Evolutionary conservation across 331 rosid genomes (phyloP).

Genomic region (Ulmus americana): DNA sequence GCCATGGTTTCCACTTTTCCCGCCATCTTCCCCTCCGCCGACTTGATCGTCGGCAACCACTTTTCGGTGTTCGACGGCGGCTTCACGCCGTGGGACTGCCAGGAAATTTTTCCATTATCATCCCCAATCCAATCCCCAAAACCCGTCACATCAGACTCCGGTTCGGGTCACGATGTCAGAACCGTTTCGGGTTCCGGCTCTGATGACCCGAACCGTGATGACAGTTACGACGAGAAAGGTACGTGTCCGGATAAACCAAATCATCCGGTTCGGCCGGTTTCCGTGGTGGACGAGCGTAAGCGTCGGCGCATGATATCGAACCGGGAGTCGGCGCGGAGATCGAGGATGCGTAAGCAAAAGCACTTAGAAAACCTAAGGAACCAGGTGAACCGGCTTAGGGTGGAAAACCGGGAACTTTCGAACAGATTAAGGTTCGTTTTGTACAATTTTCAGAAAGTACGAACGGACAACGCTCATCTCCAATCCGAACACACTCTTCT

Average conservation of each 20-base stretch:
- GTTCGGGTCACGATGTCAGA: conserved; percentile 18
- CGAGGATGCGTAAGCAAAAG: conserved; percentile 80
- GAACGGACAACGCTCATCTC: conserved; percentile 56
- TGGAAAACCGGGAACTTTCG: conserved; percentile 60
- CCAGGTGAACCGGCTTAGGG: conserved; percentile 55
- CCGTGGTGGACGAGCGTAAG: conserved; percentile 50
- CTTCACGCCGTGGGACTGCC: conserved; percentile 49
- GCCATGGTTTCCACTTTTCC: conserved; percentile 21
- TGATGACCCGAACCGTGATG: conserved; percentile 22
- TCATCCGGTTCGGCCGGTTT: conserved; percentile 7
- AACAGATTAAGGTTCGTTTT: conserved; percentile 43
- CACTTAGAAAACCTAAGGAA: conserved; percentile 75
- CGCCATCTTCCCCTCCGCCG: conserved; percentile 51
- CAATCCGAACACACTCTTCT: conserved; percentile 47
- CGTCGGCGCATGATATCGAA: conserved; percentile 78
- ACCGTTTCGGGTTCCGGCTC: conserved; percentile 51
- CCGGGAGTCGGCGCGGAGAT: conserved; percentile 91
- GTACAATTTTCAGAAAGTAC: conserved; percentile 32
- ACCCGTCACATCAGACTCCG: conserved; percentile 24
- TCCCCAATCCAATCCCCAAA: conserved; percentile 17
- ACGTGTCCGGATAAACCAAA: not conserved
- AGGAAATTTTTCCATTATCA: conserved; percentile 21
- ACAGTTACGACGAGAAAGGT: not conserved
- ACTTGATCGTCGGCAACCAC: conserved; percentile 29
- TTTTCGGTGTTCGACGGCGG: conserved; percentile 37